Base-by-base conservation (phyloP, 1,284 basidiomycete species). In the Ceratobasidium sp. region DNA sequence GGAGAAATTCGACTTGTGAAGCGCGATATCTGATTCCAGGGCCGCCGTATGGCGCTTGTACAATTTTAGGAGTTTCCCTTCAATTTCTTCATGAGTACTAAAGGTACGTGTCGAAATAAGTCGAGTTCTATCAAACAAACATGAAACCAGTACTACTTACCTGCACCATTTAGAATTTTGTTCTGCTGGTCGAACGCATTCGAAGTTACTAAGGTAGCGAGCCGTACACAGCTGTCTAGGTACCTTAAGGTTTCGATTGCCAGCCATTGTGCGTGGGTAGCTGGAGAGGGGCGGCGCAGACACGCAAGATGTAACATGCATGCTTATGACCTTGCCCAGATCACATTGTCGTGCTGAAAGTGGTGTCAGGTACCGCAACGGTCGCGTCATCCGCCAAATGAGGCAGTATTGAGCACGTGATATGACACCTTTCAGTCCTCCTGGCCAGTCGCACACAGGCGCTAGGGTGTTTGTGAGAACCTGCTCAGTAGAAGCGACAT, bases 41-140 rank as follows among this genome's bases (percentile, higher is more conserved):
- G 47, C 60, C 7, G 45, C 10, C 15, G 71, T 74, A 53, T 74
- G 71, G 23, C 71, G 58, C n/a, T 74, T 74, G 71, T 74, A 74
- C 23, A 64, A 33, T 60, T 74, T 74, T 23, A 74, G 71, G 28
- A 63, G 71, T 53, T 74, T 74, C 6, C 71, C 71, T 37, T 74
- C 71, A n/a, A 64, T 64, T 54, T 74, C 71, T 61, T 74, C 71
- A 31, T 74, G 71, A n/a, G 60, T 74, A n/a, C 71, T 74, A 42
- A n/a, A 3, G 10, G 28, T 6, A 33, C 37, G 45, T 20, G 37
- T 49, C 20, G 7, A 31, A 15, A 17, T 53, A 61, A 42, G 60
- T 15, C n/a, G n/a, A 42, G 37, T 26, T 10, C 2, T 10, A n/a
- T n/a, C 47, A 61, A 39, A n/a, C 6, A 28, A 8, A 23, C 42